These are phyloP conservation scores for Scheffersomyces stipitis DNA, from an alignment of 805 yeast genomes.

Conservation along the genomic window DNA sequence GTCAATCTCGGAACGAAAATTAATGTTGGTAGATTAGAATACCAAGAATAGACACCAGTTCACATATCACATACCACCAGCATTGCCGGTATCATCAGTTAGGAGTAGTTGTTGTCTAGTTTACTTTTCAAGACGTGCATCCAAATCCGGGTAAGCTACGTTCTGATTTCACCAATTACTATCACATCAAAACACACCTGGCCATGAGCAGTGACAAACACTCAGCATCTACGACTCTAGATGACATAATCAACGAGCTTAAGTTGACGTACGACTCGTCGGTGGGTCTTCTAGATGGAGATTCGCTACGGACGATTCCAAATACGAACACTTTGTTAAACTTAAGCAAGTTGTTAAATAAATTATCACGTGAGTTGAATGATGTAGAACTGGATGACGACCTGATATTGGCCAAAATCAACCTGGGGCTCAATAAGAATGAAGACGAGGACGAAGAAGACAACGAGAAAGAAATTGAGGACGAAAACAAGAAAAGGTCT, in stretches of 20 bases:
- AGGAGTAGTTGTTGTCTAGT: too few species aligned
- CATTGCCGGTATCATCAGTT: too few species aligned
- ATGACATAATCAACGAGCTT: conserved; percentile 52
- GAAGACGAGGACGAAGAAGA: conserved; percentile 8
- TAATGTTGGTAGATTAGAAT: too few species aligned
- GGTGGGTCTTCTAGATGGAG: conserved; percentile 63
- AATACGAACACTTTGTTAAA: conserved; percentile 45
- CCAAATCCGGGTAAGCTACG: too few species aligned
- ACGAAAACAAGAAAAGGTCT: conserved; percentile 3
- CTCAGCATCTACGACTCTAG: conserved; percentile 44
- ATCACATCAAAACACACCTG: too few species aligned
- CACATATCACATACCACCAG: too few species aligned
- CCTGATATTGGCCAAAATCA: conserved; percentile 21
- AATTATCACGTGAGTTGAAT: conserved; percentile 38
- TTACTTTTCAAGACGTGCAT: too few species aligned
- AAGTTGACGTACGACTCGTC: conserved; percentile 57
- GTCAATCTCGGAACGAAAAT: too few species aligned
- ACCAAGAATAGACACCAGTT: too few species aligned
- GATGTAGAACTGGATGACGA: conserved; percentile 32
- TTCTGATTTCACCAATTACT: too few species aligned
- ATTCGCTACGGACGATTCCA: conserved; percentile 42
- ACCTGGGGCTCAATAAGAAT: conserved; percentile 3
- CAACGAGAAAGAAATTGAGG: conserved; percentile 10
- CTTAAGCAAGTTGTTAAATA: conserved; percentile 42
- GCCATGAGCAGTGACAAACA: too few species aligned